Base-by-base conservation (phyloP, 1,284 basidiomycete species). In the Trichosporon sp. region DNA sequence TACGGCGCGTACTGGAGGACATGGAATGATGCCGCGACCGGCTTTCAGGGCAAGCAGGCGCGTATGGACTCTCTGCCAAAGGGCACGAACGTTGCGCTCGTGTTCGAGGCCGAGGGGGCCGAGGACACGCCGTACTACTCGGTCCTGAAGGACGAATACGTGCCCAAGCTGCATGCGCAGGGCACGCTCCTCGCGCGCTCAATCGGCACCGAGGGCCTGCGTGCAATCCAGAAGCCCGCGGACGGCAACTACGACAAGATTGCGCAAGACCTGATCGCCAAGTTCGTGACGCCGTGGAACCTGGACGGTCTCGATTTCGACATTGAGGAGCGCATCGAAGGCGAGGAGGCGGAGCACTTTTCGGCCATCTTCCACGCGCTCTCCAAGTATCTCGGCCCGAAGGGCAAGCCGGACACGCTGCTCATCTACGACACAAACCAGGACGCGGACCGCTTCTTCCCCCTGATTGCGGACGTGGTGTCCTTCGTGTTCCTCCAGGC, bases 371-470 rank as follows among this genome's bases (percentile, higher is more conserved):
- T 66, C 65, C 14, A 12, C 16, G 65, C 43, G 1, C 65, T 66
- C 16, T 2, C 11, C 65, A 66, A 66, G 43, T 66, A 66, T 40
- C 46, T 66, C 46, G 65, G 65, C 26, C 65, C 65, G 3, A 26
- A 32, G 43, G 26, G 43, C 21, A 48, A 32, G 65, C 6, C 26
- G 12, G 65, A 31, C 65, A 51, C 65, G 11, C 46, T 51, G 26
- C 65, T 66, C 65, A 66, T 66, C 65, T 66, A 66, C 46, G 65
- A 66, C 43, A 66, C 65, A 11, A 66, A 66, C 65, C 46, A 66
- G 65, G 65, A 66, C 26, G 43, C 32, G 0, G 26, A 19, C 19
- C 32, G 8, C 14, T 21, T 66, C 12, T 46, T 51, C 26, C 31
- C 19, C 26, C 43, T 26, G 31, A 40, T 66, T 40, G 65, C 65